Evolutionary conservation across 768 basidiomycete genomes (phyloP), one percentile per base, ranked within the genome.

Genomic region (Lactifluus hygrophoroides): DNA sequence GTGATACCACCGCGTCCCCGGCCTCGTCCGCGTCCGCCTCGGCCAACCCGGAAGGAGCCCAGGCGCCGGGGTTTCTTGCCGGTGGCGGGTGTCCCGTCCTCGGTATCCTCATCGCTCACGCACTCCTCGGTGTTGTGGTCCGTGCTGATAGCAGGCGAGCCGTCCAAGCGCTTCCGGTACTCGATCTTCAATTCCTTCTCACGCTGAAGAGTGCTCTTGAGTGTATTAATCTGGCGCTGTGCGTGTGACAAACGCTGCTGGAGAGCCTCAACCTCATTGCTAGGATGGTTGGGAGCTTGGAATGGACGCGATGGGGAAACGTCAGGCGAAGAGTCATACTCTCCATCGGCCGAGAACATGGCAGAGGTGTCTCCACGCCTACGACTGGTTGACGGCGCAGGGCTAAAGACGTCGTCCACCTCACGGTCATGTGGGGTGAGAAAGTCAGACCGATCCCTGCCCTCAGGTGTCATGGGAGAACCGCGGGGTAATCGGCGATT

Each of bases 131-230:
- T 74, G 13, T 74, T 74, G 28, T 74, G 74, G 43, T 70, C 74
- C 27, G 75, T 68, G 44, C 72, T 73, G 38, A 75, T 75, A 17
- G 71, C 69, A 4, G 72, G 70, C 10, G 75, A 71, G 52, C 78
- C 77, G 25, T 86, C 71, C 67, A 76, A 77, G 56, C 83, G 75
- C 66, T 73, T 75, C 57, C 64, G 61, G 48, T 82, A 81, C 54
- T 86, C 85, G 68, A 90, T 80, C 34, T 86, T 81, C 55, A 84
- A 73, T 74, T 90, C 86, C 73, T 91, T 93, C 78, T 94, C 92
- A 58, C 90, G 78, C 66, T 83, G 82, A 52, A 94, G 69, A 0
- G 85, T 84, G 48, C 85, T 81, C 66, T 90, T 88, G 60, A 94
- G 80, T 16, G 90, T 91, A 61, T 76, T 80, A 66, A 94, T 85